These are phyloP conservation scores for Phaffomyces antillensis DNA, from an alignment of 805 yeast genomes.

Conservation along the genomic window DNA sequence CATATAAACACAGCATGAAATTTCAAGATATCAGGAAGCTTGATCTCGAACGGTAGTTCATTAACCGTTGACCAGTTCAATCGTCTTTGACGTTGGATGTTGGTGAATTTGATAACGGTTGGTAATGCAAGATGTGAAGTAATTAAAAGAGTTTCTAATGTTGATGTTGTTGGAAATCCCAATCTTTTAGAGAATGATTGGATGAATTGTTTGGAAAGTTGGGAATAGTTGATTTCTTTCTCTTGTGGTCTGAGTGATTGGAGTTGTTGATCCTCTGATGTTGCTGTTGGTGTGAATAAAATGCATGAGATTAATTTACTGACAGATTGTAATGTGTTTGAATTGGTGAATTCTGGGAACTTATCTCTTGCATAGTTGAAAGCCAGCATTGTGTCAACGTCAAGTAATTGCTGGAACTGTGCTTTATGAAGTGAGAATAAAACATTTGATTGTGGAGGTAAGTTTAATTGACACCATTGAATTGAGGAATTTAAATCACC, in stretches of 20 bases:
- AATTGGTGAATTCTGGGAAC: constrained; percentile 33
- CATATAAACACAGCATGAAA: constrained; percentile 66
- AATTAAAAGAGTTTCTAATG: constrained; percentile 40
- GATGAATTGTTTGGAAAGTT: constrained; percentile 30
- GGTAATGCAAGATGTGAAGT: constrained; percentile 52
- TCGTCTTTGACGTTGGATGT: constrained; percentile 18
- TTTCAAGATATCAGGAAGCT: constrained; percentile 42
- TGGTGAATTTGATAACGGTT: constrained; percentile 27
- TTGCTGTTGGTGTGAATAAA: not conserved
- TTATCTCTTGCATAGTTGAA: constrained; percentile 37
- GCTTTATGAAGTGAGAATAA: constrained; percentile 39
- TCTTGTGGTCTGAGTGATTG: too few relatives aligned
- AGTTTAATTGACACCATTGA: constrained; percentile 35
- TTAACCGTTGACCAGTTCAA: constrained; percentile 50
- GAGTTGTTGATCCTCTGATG: constrained; percentile 18
- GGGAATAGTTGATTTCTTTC: constrained; percentile 12
- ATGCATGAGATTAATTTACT: constrained; percentile 29
- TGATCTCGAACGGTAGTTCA: constrained; percentile 58
- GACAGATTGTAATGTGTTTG: constrained; percentile 29
- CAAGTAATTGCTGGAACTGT: constrained; percentile 30
- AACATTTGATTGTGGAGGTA: constrained; percentile 27
- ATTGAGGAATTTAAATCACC: constrained; percentile 39
- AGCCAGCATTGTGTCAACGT: constrained; percentile 25
- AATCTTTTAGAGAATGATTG: constrained; percentile 42
- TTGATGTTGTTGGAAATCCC: constrained; percentile 46